phyloP scores from a whole-genome alignment of 768 basidiomycete species.

The Lactarius pseudohatsudake region DNA sequence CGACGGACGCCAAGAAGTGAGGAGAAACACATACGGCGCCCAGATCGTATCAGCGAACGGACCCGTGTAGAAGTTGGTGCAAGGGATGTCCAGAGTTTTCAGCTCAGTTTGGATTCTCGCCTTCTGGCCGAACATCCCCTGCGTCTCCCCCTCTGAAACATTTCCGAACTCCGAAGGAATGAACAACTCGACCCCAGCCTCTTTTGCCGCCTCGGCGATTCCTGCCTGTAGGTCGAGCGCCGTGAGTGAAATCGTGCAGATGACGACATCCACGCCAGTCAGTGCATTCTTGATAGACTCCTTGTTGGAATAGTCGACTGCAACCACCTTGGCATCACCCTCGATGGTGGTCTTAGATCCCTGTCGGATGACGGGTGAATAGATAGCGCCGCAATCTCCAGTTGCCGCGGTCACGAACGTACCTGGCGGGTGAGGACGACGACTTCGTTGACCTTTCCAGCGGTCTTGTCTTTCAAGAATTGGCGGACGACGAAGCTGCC shows the following conservation, averaged over 20 bases:
- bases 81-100: conserved; percentile 24
- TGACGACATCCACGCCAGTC: conserved; percentile 22
- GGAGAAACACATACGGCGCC: conserved; percentile 1
- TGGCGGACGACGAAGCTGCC: conserved; percentile 24
- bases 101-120: conserved; percentile 7
- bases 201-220: conserved; percentile 22
- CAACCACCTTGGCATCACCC: conserved; percentile 12
- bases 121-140: conserved; percentile 17
- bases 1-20: neutral
- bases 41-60: conserved; percentile 22
- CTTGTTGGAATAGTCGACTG: conserved; percentile 22
- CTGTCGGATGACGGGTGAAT: conserved; percentile 11
- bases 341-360: conserved; percentile 32
- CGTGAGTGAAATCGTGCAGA: conserved; percentile 8
- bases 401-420: neutral
- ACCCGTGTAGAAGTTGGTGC: conserved; percentile 29
- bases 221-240: conserved; percentile 7
- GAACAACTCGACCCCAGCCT: conserved; percentile 21
- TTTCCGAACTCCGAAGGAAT: conserved; percentile 23
- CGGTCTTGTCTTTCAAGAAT: conserved; percentile 15
- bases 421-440: conserved; percentile 26
- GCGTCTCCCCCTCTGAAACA: conserved; percentile 19
- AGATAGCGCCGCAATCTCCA: neutral
- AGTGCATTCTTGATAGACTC: conserved; percentile 16
- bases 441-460: conserved; percentile 21